phyloP scores from a whole-genome alignment of 2,329 filamentous ascomycete genomes.

The Pyrenophora teres region DNA sequence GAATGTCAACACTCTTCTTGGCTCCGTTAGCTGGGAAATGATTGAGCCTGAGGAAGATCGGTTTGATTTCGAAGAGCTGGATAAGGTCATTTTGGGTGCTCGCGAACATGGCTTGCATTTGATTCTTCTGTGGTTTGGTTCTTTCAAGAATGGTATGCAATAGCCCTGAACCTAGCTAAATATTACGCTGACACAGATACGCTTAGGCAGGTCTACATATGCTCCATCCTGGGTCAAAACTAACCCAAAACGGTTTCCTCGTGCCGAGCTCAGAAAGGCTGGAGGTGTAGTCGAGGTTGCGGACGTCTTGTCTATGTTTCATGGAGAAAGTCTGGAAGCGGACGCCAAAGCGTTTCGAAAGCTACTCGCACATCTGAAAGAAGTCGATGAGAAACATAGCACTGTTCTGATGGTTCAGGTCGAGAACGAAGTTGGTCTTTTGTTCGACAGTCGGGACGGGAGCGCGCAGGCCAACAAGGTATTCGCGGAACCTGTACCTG shows the following conservation, averaged over 20 bases:
- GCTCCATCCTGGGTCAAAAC: conserved; percentile 35
- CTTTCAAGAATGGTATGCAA: conserved; percentile 52
- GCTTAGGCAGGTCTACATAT: conserved; percentile 29
- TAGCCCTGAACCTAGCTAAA: no score
- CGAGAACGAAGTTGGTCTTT: conserved; percentile 60
- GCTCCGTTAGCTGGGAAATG: conserved; percentile 54
- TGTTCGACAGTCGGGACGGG: conserved; percentile 55
- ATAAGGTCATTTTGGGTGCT: conserved; percentile 48
- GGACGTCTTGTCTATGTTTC: conserved; percentile 40
- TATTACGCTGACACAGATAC: no score
- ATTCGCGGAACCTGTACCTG: conserved; percentile 49
- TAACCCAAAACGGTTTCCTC: conserved; percentile 42
- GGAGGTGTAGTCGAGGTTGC: conserved; percentile 26
- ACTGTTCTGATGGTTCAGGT: conserved; percentile 63
- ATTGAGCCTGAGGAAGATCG: conserved; percentile 53
- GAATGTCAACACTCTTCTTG: conserved; percentile 54
- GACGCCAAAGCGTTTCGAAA: conserved; percentile 49
- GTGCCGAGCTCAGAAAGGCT: conserved; percentile 27
- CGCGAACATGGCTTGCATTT: conserved; percentile 47
- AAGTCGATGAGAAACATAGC: conserved; percentile 53
- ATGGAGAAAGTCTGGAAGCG: conserved; percentile 39
- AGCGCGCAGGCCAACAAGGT: conserved; percentile 45
- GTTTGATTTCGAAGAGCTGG: conserved; percentile 52
- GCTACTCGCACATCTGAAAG: conserved; percentile 49
- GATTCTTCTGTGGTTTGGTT: conserved; percentile 55